Evolutionary conservation across 495 filamentous ascomycete species (phyloP).

Genomic region (Daldinia caldariorum): DNA sequence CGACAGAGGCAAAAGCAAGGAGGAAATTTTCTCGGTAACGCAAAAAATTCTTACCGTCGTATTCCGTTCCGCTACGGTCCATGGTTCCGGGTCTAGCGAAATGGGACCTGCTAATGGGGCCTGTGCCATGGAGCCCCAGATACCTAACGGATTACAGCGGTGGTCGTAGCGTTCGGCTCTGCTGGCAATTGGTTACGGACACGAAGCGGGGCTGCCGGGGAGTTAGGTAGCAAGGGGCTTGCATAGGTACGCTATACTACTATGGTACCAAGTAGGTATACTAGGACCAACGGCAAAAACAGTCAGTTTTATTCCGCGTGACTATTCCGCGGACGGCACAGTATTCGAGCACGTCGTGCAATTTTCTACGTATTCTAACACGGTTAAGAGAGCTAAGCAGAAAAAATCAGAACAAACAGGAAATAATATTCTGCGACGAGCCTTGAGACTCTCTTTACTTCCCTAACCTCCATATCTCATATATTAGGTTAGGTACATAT

Average conservation of each 20-base stretch:
- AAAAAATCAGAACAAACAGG: not conserved
- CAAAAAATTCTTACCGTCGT: conserved; percentile 28
- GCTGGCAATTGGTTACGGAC: conserved; percentile 4
- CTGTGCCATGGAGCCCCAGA: conserved; percentile 7
- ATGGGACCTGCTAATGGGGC: conserved; percentile 2
- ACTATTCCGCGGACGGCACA: not conserved
- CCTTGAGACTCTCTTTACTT: not conserved
- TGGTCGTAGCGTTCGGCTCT: conserved; percentile 33
- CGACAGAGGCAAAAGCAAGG: not conserved
- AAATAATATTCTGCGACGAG: not conserved
- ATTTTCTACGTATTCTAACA: not conserved
- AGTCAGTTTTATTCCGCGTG: not conserved
- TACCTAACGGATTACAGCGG: conserved; percentile 4
- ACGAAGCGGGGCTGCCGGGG: not conserved
- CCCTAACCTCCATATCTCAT: not conserved
- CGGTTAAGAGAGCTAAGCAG: not conserved
- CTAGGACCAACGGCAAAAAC: not conserved
- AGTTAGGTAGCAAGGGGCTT: not conserved
- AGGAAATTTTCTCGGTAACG: conserved; percentile 12
- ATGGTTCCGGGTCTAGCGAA: conserved; percentile 31
- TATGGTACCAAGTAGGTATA: too few species aligned
- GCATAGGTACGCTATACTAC: not conserved
- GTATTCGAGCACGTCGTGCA: not conserved
- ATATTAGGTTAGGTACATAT: too few species aligned
- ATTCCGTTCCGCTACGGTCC: conserved; percentile 17